Evolutionary conservation across 768 basidiomycete genomes (phyloP).

Genomic region (Stropharia rugosoannulata): DNA sequence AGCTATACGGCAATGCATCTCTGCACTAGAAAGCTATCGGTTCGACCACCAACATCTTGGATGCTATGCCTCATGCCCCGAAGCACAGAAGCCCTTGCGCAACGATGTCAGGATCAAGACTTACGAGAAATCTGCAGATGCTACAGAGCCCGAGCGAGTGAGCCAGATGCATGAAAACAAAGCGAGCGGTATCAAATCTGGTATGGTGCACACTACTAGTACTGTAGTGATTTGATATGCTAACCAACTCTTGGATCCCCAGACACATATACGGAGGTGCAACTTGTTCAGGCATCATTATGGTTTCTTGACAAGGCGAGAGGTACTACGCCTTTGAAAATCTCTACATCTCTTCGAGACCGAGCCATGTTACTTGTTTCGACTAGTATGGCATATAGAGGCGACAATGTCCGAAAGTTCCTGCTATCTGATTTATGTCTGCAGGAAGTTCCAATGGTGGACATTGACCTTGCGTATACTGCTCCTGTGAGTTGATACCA

Average conservation of each 20-base stretch:
- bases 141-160: conserved; percentile 17
- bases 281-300: conserved; percentile 20
- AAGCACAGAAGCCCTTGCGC: conserved; percentile 17
- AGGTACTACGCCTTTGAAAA: conserved; percentile 7
- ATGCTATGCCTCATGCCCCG: conserved; percentile 12
- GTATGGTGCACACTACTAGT: too few species aligned
- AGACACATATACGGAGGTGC: conserved; percentile 25
- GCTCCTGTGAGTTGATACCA: conserved; percentile 18
- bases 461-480: conserved; percentile 13
- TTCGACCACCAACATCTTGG: conserved; percentile 16
- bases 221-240: too few species aligned
- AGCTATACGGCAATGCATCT: conserved; percentile 25
- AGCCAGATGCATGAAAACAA: conserved; percentile 16
- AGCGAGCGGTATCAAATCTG: conserved; percentile 13
- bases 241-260: too few species aligned
- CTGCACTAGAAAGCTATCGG: conserved; percentile 24
- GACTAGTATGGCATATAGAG: conserved; percentile 25
- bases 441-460: conserved; percentile 15
- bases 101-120: conserved; percentile 15
- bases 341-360: conserved; percentile 19
- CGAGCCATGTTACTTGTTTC: conserved; percentile 28
- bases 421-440: conserved; percentile 24
- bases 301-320: conserved; percentile 16
- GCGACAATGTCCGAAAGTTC: conserved; percentile 23
- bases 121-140: conserved; percentile 14